Evolutionary conservation across 2,329 filamentous ascomycete species (phyloP), one percentile per base, ranked within the genome.

Genomic region (Fusarium nurragi): DNA sequence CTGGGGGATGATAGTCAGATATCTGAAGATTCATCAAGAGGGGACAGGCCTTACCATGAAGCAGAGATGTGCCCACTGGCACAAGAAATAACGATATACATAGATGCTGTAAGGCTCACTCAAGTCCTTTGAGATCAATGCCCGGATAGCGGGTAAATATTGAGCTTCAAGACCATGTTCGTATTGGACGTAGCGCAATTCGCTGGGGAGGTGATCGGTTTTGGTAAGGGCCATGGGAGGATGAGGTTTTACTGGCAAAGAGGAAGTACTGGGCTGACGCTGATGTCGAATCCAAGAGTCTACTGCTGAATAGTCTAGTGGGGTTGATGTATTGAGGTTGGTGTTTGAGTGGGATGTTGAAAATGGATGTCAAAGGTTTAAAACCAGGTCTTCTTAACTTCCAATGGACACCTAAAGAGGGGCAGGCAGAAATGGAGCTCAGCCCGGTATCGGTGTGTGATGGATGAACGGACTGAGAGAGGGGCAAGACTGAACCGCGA

Each of bases 31-130:
- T 10, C 53, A 40, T 13, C 45, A 39, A 36, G 36, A 28, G 16
- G 38, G 28, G 18, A 47, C 32, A 21, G 48, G 25, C n/a, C 72
- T 60, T 30, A 94, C 93, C 88, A 98, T 92, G 78, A 93, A 98
- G 78, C 95, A 99, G n/a, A 99, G 81, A 74, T 98, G 90, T 6
- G 92, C 91, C 95, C 95, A 99, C 85, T 98, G 93, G 75, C 96
- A 97, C 18, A 99, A 82, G 73, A 99, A 99, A 77, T 99, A 99
- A 28, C 95, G 89, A 78, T 98, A 99, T 57, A 99, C 95, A 80
- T 99, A 99, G 76, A 99, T 98, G 79, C 94, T 98, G 77, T 99
- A 99, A 2, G 95, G 95, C 77, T 99, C 95, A 70, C 94, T 98
- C 46, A 99, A 85, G 75, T 98, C 95, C 73, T 94, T 97, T 40